Conservation (phyloP, 2,329 filamentous ascomycete species). For the Xylariaceae sp. region DNA sequence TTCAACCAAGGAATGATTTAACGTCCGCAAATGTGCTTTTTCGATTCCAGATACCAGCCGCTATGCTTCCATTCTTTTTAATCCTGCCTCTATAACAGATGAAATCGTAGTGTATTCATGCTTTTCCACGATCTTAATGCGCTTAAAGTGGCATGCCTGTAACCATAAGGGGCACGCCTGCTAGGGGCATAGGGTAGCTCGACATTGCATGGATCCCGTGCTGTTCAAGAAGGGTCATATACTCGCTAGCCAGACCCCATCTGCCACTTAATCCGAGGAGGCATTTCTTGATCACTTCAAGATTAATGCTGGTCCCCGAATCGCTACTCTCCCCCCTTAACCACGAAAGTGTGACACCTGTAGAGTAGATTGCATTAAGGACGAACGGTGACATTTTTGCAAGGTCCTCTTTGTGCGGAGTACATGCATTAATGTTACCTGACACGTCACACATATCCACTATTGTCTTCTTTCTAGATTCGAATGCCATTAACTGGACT, state of each 20-base stretch:
- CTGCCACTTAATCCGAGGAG: slow-evolving; percentile 18
- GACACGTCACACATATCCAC: slow-evolving; percentile 21
- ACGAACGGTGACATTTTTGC: slow-evolving; percentile 26
- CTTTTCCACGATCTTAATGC: not conserved
- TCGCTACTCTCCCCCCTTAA: not conserved
- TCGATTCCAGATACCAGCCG: no score
- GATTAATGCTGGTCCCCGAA: not conserved
- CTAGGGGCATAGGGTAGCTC: not conserved
- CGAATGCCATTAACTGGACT: slow-evolving; percentile 15
- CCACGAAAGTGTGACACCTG: slow-evolving; percentile 1
- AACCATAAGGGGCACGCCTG: not conserved
- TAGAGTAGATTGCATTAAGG: slow-evolving; percentile 27
- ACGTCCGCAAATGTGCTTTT: no score
- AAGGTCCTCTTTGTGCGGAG: slow-evolving; percentile 17
- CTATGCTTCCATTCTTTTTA: not conserved
- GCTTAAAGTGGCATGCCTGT: not conserved
- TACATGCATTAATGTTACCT: slow-evolving; percentile 9
- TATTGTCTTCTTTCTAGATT: slow-evolving; percentile 17
- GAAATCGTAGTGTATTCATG: no score
- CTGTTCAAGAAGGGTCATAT: slow-evolving; percentile 14
- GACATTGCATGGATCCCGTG: slow-evolving; percentile 16
- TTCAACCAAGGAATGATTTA: no score
- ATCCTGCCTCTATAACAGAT: no score
- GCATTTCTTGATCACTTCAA: slow-evolving; percentile 16
- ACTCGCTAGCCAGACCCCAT: slow-evolving; percentile 25